Evolutionary conservation across 2,329 filamentous ascomycete genomes (phyloP).

Genomic region (Fusarium sambucinum): DNA sequence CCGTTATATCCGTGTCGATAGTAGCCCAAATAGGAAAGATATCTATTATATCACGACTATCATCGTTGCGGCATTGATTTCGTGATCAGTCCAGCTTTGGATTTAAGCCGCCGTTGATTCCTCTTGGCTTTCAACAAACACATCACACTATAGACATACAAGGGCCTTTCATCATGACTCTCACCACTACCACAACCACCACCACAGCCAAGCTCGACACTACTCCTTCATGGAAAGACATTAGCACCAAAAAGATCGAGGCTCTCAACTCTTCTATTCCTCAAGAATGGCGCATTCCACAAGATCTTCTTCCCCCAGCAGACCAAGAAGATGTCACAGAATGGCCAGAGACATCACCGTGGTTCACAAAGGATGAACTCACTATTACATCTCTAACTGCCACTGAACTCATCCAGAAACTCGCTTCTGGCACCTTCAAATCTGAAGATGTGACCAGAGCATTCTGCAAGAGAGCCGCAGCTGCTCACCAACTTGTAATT

Average conservation of each 20-base stretch:
- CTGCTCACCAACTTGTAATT: slow-evolving; percentile 64
- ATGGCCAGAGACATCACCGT: slow-evolving; percentile 69
- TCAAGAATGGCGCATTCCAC: slow-evolving; percentile 67
- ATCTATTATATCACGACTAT: slow-evolving; percentile 11
- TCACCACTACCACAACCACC: slow-evolving; percentile 23
- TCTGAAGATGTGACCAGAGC: slow-evolving; percentile 59
- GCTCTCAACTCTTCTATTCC: slow-evolving; percentile 62
- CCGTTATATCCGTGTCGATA: slow-evolving; percentile 1
- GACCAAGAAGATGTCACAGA: slow-evolving; percentile 63
- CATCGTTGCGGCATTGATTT: slow-evolving; percentile 2
- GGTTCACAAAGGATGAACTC: slow-evolving; percentile 65
- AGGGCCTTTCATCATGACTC: slow-evolving; percentile 12
- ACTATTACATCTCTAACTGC: slow-evolving; percentile 61
- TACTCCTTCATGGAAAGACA: slow-evolving; percentile 32
- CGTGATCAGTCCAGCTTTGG: not conserved
- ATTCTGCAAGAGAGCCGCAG: slow-evolving; percentile 66
- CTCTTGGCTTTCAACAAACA: slow-evolving; percentile 10
- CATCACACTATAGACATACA: not conserved
- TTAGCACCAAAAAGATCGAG: slow-evolving; percentile 34
- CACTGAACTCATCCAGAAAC: slow-evolving; percentile 50
- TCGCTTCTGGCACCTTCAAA: slow-evolving; percentile 54
- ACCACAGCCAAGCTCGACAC: slow-evolving; percentile 22
- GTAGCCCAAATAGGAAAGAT: slow-evolving; percentile 18
- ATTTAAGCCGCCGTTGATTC: slow-evolving; percentile 21
- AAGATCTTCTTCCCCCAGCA: slow-evolving; percentile 63